Conservation (phyloP, 805 yeast species). For the Ogataea corticis region DNA sequence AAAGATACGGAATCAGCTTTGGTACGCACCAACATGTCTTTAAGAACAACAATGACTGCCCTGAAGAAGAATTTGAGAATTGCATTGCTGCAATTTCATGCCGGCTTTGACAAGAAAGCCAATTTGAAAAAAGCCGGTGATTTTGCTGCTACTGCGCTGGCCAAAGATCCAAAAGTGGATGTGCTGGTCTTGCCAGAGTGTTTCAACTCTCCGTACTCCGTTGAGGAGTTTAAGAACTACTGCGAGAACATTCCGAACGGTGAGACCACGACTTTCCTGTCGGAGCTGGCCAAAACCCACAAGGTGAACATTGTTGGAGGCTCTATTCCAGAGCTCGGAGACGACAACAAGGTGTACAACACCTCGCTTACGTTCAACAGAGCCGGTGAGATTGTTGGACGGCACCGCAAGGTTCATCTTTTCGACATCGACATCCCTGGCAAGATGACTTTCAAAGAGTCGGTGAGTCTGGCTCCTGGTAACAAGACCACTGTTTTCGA, state of each 20-base stretch:
- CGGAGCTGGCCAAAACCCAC: conserved; percentile 64
- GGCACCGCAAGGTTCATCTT: conserved; percentile 87
- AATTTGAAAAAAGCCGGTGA: conserved; percentile 70
- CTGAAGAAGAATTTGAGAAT: conserved; percentile 64
- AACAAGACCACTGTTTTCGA: conserved; percentile 76
- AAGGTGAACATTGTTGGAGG: conserved; percentile 80
- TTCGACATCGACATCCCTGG: conserved; percentile 93
- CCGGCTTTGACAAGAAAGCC: conserved; percentile 78
- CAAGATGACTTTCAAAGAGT: conserved; percentile 86
- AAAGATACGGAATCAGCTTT: neutral
- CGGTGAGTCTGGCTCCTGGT: conserved; percentile 74
- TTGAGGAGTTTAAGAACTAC: conserved; percentile 79
- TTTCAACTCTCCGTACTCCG: conserved; percentile 94
- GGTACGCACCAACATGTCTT: conserved; percentile 6
- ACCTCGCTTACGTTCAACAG: conserved; percentile 74
- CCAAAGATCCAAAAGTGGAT: conserved; percentile 55
- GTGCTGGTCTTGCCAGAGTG: conserved; percentile 91
- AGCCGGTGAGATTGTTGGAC: conserved; percentile 74
- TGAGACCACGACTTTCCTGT: conserved; percentile 59
- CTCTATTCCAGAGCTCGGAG: conserved; percentile 79
- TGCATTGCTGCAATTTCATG: conserved; percentile 81
- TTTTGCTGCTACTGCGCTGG: conserved; percentile 63
- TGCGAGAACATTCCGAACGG: conserved; percentile 86
- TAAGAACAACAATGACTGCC: conserved; percentile 19
- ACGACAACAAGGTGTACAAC: conserved; percentile 62